Percentiles rank a stretch among this genome's conserved stretches.
These are phyloP conservation scores for Amauroascus niger DNA, from an alignment of 2,329 filamentous ascomycete species.

Conservation along the genomic window DNA sequence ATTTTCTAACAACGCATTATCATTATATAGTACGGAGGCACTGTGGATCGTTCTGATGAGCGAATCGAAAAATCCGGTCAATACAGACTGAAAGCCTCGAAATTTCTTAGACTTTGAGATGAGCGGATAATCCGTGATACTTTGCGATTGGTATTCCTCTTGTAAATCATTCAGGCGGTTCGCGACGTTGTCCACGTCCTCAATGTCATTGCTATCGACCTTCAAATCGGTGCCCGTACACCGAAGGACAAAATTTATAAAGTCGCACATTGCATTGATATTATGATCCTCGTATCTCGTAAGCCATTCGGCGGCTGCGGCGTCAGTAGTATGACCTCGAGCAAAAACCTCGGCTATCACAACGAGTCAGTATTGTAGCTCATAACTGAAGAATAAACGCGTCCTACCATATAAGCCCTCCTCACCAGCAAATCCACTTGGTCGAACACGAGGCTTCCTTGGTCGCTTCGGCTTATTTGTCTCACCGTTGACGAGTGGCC, in stretches of 20 bases:
- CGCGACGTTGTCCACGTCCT: conserved; percentile 78
- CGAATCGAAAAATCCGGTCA: conserved; percentile 69
- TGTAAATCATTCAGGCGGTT: conserved; percentile 75
- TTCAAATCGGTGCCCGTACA: conserved; percentile 71
- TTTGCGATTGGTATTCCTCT: conserved; percentile 71
- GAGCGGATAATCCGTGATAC: conserved; percentile 83
- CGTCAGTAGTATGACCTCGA: conserved; percentile 45
- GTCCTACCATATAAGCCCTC: conserved; percentile 49
- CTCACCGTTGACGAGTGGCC: conserved; percentile 41
- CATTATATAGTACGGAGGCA: conserved; percentile 69
- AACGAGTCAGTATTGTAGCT: conserved; percentile 19
- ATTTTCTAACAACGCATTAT: conserved; percentile 71
- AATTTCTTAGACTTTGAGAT: conserved; percentile 70
- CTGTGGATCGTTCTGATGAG: conserved; percentile 71
- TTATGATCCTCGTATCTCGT: conserved; percentile 48
- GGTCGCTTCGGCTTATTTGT: conserved; percentile 36
- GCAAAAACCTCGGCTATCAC: conserved; percentile 50
- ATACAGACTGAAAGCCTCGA: conserved; percentile 64
- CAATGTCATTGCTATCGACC: conserved; percentile 72
- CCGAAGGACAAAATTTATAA: conserved; percentile 54
- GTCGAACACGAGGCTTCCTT: conserved; percentile 44
- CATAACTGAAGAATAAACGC: background rate
- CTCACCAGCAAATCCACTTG: conserved; percentile 43
- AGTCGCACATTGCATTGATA: conserved; percentile 45
- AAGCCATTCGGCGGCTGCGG: conserved; percentile 50